Base-by-base conservation (phyloP, 257 asterid genomes). In the Solanum paucissectum region DNA sequence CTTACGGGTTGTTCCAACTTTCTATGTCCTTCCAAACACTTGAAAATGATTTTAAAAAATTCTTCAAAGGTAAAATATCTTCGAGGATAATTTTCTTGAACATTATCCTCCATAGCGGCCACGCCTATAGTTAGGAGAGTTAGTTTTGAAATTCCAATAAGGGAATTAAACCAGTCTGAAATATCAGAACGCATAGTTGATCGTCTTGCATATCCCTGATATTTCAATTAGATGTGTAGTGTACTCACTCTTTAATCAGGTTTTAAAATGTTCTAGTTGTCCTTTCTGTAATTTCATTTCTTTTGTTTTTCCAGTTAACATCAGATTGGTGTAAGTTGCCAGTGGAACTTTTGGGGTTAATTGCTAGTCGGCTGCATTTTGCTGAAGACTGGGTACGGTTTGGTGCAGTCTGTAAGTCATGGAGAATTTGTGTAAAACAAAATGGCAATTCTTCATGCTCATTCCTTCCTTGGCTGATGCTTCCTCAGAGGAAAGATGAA, bases 311-410 rank as follows among this genome's bases (percentile, higher is more conserved):
- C 77, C 87, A 87, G 88, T 4, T 14, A 27, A 88, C 83, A 87
- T 71, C 73, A 20, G 89, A 87, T 89, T 89, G 91, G 91, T 75
- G 89, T 2, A 75, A 76, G 9, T 69, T 89, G 83, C 91, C 89
- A 7, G 79, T 75, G 68, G 91, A 90, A 64, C 87, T 90, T 71
- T 38, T 90, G 77, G 85, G 76, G 83, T 87, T 82, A 86, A 90
- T 90, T 60, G 87, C 90, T 27, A 34, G 76, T 73, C 21, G 71
- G 33, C 49, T 88, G 40, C 84, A 88, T 82, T 88, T 83, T 82
- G 84, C 68, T 55, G 87, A 86, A 36, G 92, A 90, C 60, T 88
- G 37, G 69, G 36, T 86, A 11, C 76, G 68, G 11, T 83, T 90
- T 83, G 87, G 87, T 55, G 74, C 64, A 18, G 88, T 83, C 7